Evolutionary conservation across 2,329 filamentous ascomycete genomes (phyloP).

Genomic region (Ceratocystis albifundus): DNA sequence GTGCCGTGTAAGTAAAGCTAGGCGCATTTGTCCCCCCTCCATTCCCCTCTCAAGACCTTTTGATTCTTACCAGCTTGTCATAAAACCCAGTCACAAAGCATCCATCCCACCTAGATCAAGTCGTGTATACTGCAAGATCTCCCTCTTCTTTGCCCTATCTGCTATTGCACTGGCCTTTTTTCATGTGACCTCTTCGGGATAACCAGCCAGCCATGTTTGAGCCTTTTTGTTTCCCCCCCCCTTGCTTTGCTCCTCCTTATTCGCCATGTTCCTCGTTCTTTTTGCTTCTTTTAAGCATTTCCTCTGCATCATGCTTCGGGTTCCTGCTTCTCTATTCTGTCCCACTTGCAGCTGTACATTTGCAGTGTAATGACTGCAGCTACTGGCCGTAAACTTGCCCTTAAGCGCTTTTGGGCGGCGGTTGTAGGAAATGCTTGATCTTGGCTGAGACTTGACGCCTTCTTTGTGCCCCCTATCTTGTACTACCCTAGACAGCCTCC

Average conservation of each 20-base stretch:
- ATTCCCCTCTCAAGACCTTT: slow-evolving; percentile 24
- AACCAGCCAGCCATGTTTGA: not conserved
- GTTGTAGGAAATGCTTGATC: not conserved
- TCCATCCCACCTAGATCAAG: not conserved
- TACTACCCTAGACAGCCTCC: not conserved
- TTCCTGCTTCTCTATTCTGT: slow-evolving; percentile 3
- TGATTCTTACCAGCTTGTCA: not conserved
- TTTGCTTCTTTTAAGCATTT: not conserved
- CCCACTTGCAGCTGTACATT: not conserved
- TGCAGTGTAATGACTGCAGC: not conserved
- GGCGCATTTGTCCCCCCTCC: not conserved
- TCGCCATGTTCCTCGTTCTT: not conserved
- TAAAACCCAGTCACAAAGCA: not conserved
- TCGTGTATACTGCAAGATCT: not conserved
- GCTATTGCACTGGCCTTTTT: not conserved
- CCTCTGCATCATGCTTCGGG: not conserved
- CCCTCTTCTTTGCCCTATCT: not conserved
- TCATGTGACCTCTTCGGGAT: not conserved
- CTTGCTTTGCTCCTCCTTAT: not conserved
- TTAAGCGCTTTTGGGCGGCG: not conserved
- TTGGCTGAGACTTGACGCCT: not conserved
- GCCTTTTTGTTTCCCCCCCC: not conserved
- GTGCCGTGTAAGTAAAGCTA: slow-evolving; percentile 44
- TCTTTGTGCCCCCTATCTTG: not conserved
- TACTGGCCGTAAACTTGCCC: not conserved